Base-by-base conservation (phyloP, 495 filamentous ascomycete genomes). In the Cetradonia linearis region DNA sequence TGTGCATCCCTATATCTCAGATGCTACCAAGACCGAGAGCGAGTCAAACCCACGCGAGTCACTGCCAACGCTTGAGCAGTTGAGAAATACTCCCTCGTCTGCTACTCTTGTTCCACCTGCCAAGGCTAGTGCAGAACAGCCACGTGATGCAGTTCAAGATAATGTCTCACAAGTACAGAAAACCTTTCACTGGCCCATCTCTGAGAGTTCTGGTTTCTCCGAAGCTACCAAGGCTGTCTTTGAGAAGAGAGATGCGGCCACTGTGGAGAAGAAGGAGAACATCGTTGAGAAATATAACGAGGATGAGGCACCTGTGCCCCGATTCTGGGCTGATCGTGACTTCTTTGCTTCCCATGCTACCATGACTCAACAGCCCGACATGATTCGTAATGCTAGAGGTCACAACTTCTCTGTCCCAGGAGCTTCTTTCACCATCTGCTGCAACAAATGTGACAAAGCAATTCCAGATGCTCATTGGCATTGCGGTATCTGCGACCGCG, bases 391-490 rank as follows among this genome's bases (percentile, higher is more conserved):
- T 60, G 33, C 31, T 23, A 31, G 25, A 44, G 46, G 20, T 38
- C 14, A 28, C n/a, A 48, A 44, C 13, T 53, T 27, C 47, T 34
- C 59, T 7, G 28, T 47, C 14, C 44, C 52, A 30, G 49, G 48
- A 31, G 38, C 46, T n/a, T 49, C 55, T 40, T 79, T 78, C 70
- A 83, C 80, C 38, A 90, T 98, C 55, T 95, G 86, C 76, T 99
- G 93, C 81, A 96, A 99, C 74, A 80, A 83, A 67, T 99, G 93
- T 68, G 83, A 91, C 58, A 72, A 73, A 27, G 79, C 83, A 37
- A 89, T 96, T 65, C 77, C 83, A 37, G 83, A 89, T 64, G 81
- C 80, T 27, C 93, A 99, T 68, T 99, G 88, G 70, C 93, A 99
- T 73, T 99, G 93, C 76, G 86, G 87, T 66, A 86, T 83, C 58